A percentile compares a stretch with the other conserved stretches of the same genome.
Evolutionary conservation across 2,329 filamentous ascomycete genomes (phyloP).

Genomic region (Plectosphaerella cucumerina): DNA sequence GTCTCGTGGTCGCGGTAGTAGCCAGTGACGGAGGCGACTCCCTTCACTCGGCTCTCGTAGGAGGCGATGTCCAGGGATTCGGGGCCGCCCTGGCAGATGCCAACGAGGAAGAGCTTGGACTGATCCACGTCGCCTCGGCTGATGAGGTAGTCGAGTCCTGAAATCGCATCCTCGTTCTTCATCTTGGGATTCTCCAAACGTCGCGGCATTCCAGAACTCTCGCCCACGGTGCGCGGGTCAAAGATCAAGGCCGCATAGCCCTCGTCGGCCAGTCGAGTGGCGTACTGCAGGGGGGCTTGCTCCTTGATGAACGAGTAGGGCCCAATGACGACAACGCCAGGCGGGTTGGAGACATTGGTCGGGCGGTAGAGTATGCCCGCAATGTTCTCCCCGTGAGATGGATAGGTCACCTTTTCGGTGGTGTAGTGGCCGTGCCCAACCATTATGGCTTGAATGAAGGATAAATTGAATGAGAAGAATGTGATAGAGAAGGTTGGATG

Average conservation of each 20-base stretch:
- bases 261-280: slow-evolving; percentile 23
- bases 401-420: slow-evolving; percentile 19
- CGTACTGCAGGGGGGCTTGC: slow-evolving; percentile 23
- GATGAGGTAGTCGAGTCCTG: slow-evolving; percentile 21
- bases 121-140: slow-evolving; percentile 17
- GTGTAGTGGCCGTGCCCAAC: slow-evolving; percentile 19
- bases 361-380: slow-evolving; percentile 15
- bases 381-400: slow-evolving; percentile 20
- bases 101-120: slow-evolving; percentile 20
- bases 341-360: slow-evolving; percentile 17
- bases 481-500: not conserved
- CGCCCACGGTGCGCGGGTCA: slow-evolving; percentile 23
- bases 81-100: slow-evolving; percentile 23
- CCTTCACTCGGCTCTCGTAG: slow-evolving; percentile 16
- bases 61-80: slow-evolving; percentile 23
- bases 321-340: slow-evolving; percentile 21
- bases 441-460: slow-evolving; percentile 11
- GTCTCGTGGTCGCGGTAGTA: slow-evolving; percentile 23
- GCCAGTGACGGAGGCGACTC: slow-evolving; percentile 18
- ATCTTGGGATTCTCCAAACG: slow-evolving; percentile 23
- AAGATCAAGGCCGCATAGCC: slow-evolving; percentile 24
- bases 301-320: slow-evolving; percentile 24
- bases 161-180: slow-evolving; percentile 23
- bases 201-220: slow-evolving; percentile 22
- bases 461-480: not conserved